Evolutionary conservation across 306 rosid species (phyloP).

Genomic region (Vachellia collinsii): DNA sequence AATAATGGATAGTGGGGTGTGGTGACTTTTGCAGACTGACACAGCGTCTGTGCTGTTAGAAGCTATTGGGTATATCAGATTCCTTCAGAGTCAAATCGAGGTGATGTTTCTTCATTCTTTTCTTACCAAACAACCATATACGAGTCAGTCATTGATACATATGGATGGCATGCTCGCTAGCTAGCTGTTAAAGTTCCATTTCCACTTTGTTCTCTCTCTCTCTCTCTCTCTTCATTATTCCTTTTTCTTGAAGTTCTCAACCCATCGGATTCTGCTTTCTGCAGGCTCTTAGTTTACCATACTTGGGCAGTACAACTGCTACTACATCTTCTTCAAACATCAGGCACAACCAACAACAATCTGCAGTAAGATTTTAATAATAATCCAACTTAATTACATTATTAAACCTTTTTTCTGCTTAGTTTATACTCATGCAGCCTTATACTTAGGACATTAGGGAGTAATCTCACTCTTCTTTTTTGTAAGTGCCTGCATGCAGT

Average conservation of each 20-base stretch:
- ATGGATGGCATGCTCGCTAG: too few species aligned
- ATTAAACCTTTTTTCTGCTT: slow-evolving; percentile 10
- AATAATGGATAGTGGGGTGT: slow-evolving; percentile 24
- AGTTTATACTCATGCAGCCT: too few species aligned
- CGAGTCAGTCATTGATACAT: slow-evolving; percentile 9
- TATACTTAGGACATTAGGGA: too few species aligned
- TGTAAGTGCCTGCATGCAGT: slow-evolving; percentile 24
- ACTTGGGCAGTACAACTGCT: slow-evolving; percentile 64
- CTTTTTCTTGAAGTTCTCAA: slow-evolving; percentile 47
- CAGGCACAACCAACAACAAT: slow-evolving; percentile 56
- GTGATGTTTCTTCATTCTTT: slow-evolving; percentile 57
- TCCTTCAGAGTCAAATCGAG: slow-evolving; percentile 99
- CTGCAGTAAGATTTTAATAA: slow-evolving; percentile 64
- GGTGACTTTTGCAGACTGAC: slow-evolving; percentile 95
- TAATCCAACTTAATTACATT: background rate
- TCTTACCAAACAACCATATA: slow-evolving; percentile 53
- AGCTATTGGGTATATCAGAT: slow-evolving; percentile 98
- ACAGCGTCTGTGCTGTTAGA: slow-evolving; percentile 99
- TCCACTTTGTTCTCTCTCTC: slow-evolving; percentile 31
- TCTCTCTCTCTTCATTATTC: slow-evolving; percentile 35
- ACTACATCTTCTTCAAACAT: slow-evolving; percentile 51
- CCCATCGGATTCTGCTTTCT: slow-evolving; percentile 6
- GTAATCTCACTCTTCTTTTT: background rate
- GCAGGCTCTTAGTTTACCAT: slow-evolving; percentile 96
- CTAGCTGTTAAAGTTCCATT: slow-evolving; percentile 47